phyloP scores from a whole-genome alignment of 345 rosid species.

The Microcos paniculata region DNA sequence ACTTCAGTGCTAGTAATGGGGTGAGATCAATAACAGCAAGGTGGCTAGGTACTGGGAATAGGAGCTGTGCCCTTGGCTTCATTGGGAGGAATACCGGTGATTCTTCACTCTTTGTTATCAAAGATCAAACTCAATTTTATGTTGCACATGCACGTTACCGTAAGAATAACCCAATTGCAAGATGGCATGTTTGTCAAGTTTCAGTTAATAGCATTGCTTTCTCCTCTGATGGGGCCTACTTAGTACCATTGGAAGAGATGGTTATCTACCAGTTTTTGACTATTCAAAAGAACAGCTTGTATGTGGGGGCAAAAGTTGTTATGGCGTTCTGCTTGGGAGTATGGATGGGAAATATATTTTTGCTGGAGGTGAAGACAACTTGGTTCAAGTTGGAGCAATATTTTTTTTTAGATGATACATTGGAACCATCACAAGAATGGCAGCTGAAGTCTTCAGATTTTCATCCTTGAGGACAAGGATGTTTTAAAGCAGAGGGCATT shows the following conservation, averaged over 20 bases:
- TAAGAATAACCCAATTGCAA: conserved; percentile 94
- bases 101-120: conserved; percentile 85
- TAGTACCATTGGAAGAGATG: conserved; percentile 99
- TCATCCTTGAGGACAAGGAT: too few relatives aligned
- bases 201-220: conserved; percentile 85
- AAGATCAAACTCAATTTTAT: conserved; percentile 83
- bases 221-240: conserved; percentile 77
- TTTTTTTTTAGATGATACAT: too few relatives aligned
- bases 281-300: conserved; percentile 60
- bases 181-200: conserved; percentile 99
- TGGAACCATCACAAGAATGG: too few relatives aligned
- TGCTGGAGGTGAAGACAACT: conserved; percentile 99
- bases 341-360: conserved; percentile 93
- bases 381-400: conserved; percentile 99
- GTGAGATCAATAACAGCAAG: conserved; percentile 90
- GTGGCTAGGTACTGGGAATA: conserved; percentile 80
- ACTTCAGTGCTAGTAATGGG: conserved; percentile 78
- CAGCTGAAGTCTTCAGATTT: too few relatives aligned
- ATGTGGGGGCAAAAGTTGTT: conserved; percentile 75
- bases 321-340: conserved; percentile 76
- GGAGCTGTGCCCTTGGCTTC: conserved; percentile 84
- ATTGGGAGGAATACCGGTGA: conserved; percentile 95
- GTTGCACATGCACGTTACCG: conserved; percentile 90
- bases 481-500: too few relatives aligned
- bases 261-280: conserved; percentile 91